A percentile compares a stretch with the other conserved stretches of the same genome.
Conservation (phyloP, 2,329 filamentous ascomycete species). For the Sclerotinia spermophila region DNA sequence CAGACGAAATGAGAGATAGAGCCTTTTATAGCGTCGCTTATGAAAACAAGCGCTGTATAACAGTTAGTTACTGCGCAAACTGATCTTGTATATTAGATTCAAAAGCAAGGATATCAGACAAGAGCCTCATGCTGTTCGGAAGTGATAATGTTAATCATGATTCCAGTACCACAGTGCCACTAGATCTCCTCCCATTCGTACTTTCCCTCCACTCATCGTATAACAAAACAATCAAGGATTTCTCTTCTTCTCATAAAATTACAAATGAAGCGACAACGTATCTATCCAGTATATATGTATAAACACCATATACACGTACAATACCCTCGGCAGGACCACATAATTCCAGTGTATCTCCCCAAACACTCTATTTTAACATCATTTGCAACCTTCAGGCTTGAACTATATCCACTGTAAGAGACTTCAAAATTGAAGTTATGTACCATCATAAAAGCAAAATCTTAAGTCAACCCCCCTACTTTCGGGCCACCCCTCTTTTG, state of each 20-base stretch:
- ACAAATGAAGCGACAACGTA: too few species aligned
- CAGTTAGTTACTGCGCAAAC: background rate
- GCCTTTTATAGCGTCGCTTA: background rate
- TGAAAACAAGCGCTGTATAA: too few species aligned
- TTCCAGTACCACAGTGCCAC: background rate
- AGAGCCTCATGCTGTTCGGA: background rate
- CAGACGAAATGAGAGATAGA: background rate
- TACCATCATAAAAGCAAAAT: background rate
- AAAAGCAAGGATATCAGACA: background rate
- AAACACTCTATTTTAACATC: too few species aligned
- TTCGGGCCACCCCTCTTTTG: too few species aligned
- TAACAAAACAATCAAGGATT: too few species aligned
- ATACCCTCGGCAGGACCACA: too few species aligned
- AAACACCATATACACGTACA: too few species aligned
- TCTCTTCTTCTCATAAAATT: too few species aligned
- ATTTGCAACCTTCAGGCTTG: background rate
- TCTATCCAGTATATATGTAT: too few species aligned
- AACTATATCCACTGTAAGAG: background rate
- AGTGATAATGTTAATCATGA: background rate
- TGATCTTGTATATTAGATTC: background rate
- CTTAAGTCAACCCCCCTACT: too few species aligned
- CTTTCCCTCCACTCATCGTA: rapidly evolving
- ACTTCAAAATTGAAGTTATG: background rate
- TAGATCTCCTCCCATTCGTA: background rate
- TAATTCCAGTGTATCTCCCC: too few species aligned